Conservation (phyloP, 768 basidiomycete species). For the Trametes coccinea region DNA sequence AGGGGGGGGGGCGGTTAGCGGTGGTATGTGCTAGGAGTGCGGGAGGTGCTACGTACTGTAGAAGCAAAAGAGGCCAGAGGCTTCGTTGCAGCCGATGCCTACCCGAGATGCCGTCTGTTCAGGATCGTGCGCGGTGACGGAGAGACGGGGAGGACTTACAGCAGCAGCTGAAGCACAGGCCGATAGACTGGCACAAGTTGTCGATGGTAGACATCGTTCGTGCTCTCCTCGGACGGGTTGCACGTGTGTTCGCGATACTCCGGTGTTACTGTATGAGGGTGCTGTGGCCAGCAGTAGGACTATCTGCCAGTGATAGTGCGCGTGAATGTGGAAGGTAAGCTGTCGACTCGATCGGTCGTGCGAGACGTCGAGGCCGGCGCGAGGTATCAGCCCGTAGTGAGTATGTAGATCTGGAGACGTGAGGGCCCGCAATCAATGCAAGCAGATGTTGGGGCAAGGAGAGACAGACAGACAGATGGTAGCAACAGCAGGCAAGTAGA, state of each 20-base stretch:
- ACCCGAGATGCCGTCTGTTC: neutral
- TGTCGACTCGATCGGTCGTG: too few relatives aligned
- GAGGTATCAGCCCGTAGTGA: neutral
- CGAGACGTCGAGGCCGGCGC: too few relatives aligned
- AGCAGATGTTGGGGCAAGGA: neutral
- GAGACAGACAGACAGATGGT: too few relatives aligned
- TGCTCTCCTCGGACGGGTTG: too few relatives aligned
- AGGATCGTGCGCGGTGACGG: neutral
- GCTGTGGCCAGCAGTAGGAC: too few relatives aligned
- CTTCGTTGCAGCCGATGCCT: conserved; percentile 8
- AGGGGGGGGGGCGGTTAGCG: neutral
- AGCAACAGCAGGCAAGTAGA: neutral
- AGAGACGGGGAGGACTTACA: neutral
- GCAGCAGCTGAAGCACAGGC: conserved; percentile 4
- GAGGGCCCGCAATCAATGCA: neutral
- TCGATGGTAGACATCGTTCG: conserved; percentile 2
- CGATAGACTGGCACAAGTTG: conserved; percentile 7
- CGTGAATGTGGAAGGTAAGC: too few relatives aligned
- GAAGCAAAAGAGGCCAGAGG: conserved; percentile 7
- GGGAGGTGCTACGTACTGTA: conserved; percentile 1
- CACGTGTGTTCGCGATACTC: too few relatives aligned
- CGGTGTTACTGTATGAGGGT: too few relatives aligned
- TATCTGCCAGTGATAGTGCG: too few relatives aligned
- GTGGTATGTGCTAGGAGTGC: neutral
- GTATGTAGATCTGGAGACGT: neutral